Evolutionary conservation across 148 eudicot species (phyloP).

Genomic region (Polygonum maritimum): DNA sequence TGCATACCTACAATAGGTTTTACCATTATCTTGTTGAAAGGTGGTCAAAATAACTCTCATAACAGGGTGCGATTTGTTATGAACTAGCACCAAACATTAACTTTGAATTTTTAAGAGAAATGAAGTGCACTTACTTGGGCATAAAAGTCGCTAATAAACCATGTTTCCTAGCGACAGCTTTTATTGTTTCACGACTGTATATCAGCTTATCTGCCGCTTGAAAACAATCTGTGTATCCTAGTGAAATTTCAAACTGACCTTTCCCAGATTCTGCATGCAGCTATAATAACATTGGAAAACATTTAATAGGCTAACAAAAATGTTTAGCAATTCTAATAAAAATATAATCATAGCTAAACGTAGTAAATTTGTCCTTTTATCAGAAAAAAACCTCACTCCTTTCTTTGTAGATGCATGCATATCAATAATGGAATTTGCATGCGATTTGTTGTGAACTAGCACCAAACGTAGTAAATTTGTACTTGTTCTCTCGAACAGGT

Average conservation of each 20-base stretch:
- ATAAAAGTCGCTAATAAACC: constrained; percentile 85
- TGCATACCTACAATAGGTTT: constrained; percentile 39
- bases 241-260: constrained; percentile 82
- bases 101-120: neutral
- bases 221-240: constrained; percentile 54
- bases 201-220: constrained; percentile 76
- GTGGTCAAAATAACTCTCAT: neutral
- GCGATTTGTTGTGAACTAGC: too few relatives aligned
- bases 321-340: neutral
- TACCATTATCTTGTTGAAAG: neutral
- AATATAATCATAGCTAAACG: too few relatives aligned
- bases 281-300: constrained; percentile 25
- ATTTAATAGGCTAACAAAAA: neutral
- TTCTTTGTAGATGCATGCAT: too few relatives aligned
- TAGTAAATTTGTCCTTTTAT: too few relatives aligned
- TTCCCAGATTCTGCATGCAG: constrained; percentile 87
- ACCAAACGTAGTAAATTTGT: too few relatives aligned
- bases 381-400: too few relatives aligned
- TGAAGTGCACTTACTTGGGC: constrained; percentile 61
- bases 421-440: too few relatives aligned
- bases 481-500: too few relatives aligned
- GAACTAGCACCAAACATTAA: neutral
- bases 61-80: neutral
- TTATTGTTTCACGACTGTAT: constrained; percentile 66
- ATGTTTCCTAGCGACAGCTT: constrained; percentile 85